Percentiles rank a stretch among this genome's conserved stretches.
phyloP scores from a whole-genome alignment of 2,329 filamentous ascomycete genomes.

The Neoarthrinium moseri region DNA sequence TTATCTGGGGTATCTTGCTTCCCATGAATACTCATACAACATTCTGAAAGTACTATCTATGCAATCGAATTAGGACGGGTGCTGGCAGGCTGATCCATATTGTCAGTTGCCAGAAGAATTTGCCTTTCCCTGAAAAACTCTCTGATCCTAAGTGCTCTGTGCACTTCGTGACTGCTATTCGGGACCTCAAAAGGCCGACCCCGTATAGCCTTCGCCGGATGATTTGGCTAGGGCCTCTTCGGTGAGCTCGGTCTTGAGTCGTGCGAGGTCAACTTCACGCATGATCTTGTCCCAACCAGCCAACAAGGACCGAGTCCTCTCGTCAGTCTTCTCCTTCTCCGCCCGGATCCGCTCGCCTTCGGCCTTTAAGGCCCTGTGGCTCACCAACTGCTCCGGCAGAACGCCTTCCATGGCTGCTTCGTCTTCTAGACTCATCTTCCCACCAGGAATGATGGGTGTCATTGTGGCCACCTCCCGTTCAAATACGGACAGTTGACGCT shows the following conservation, averaged over 20 bases:
- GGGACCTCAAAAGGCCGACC: constrained; percentile 53
- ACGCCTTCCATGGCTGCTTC: constrained; percentile 45
- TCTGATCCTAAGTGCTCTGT: no score
- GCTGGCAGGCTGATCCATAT: no score
- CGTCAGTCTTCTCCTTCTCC: constrained; percentile 52
- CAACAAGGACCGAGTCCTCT: constrained; percentile 52
- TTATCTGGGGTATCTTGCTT: no score
- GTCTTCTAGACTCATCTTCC: constrained; percentile 50
- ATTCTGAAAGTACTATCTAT: no score
- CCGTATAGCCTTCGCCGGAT: constrained; percentile 54
- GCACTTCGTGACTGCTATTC: no score
- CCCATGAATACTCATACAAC: no score
- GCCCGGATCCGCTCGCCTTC: constrained; percentile 58
- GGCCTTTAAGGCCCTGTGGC: constrained; percentile 52
- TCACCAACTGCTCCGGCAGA: constrained; percentile 52
- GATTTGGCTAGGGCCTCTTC: constrained; percentile 57
- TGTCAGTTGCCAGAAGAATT: no score
- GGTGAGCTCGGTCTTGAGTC: constrained; percentile 55
- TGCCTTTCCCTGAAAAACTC: no score
- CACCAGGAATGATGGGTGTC: constrained; percentile 51
- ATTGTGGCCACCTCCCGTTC: constrained; percentile 52
- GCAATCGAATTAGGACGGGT: no score
- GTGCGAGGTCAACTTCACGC: constrained; percentile 52
- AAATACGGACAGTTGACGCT: constrained; percentile 37
- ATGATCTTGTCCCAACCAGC: constrained; percentile 53